Evolutionary conservation across 768 basidiomycete genomes (phyloP), one percentile per base, ranked within the genome.

Genomic region (Cubamyces lactineus): DNA sequence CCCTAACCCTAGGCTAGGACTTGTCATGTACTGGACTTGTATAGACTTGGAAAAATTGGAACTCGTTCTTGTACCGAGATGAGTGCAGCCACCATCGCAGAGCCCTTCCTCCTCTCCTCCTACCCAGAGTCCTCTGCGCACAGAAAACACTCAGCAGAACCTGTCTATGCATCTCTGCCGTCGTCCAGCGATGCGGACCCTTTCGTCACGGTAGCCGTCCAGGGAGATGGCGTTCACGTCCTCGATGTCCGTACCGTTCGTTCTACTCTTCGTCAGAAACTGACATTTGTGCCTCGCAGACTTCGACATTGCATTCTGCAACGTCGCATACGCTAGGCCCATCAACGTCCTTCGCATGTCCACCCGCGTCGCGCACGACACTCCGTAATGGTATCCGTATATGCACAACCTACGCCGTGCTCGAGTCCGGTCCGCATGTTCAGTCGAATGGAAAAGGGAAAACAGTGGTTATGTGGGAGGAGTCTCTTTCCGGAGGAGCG

Each of bases 201-300:
- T 26, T 82, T 81, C 77, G 86, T 82, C 43, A 88, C 88, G 0
- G 79, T 90, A 57, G 82, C 88, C 15, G 86, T 80, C 13, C 89
- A 91, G 62, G 82, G 81, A 64, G 89, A 93, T 58, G 91, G 91
- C 30, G 76, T 92, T 41, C 89, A 92, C 74, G 71, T 93, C 47
- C 73, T 89, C 60, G 87, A 92, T 71, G 91, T 92, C 69, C 67
- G 82, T 78, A 19, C 34, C 7, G 24, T 5, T 19, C 38, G 28
- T 55, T 1, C 23, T 11, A 3, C 6, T 3, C 43, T 53, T 53
- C 2, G 13, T 8, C 28, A 40, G 47, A 26, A 0, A 56, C 9
- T 43, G 11, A 45, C 39, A 17, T n/a, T 39, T 13, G 24, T 28
- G 54, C 8, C 28, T 11, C 9, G n/a, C 64, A 91, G 89, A 77